Percentiles rank a stretch among this genome's conserved stretches.
phyloP scores from a whole-genome alignment of 352 stramenopile genomes.

The Pythium aquatile region DNA sequence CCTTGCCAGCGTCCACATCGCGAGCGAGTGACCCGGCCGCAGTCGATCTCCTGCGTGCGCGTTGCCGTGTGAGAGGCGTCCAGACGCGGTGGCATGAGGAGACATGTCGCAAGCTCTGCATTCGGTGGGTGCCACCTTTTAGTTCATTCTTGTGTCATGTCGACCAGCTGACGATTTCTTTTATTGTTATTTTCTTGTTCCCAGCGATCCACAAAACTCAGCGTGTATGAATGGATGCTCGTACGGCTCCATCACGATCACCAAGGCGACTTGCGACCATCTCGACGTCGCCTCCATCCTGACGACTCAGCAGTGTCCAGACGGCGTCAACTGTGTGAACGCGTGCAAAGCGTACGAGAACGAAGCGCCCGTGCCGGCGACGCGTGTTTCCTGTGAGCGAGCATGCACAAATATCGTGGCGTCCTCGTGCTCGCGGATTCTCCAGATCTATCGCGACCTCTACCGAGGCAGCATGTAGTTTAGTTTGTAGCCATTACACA shows the following conservation, averaged over 20 bases:
- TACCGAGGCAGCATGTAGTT: slow-evolving; percentile 32
- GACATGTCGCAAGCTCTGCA: slow-evolving; percentile 62
- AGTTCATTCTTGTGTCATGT: background rate
- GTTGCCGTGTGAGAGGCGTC: slow-evolving; percentile 59
- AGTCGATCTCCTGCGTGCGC: slow-evolving; percentile 45
- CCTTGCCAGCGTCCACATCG: background rate
- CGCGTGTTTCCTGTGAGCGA: slow-evolving; percentile 50
- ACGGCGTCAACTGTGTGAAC: slow-evolving; percentile 56
- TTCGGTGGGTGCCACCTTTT: slow-evolving; percentile 29
- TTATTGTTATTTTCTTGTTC: background rate
- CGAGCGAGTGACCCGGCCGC: slow-evolving; percentile 26
- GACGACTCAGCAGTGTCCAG: slow-evolving; percentile 39
- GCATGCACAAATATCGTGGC: slow-evolving; percentile 59
- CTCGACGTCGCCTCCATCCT: slow-evolving; percentile 30
- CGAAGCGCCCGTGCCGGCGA: slow-evolving; percentile 42
- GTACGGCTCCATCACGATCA: slow-evolving; percentile 68
- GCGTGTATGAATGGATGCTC: slow-evolving; percentile 79
- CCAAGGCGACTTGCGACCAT: slow-evolving; percentile 65
- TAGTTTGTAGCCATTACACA: slow-evolving; percentile 22
- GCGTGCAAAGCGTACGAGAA: slow-evolving; percentile 64
- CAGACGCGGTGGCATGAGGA: slow-evolving; percentile 74
- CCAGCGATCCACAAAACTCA: slow-evolving; percentile 54
- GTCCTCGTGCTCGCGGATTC: slow-evolving; percentile 58
- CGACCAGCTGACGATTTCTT: background rate
- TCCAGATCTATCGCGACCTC: slow-evolving; percentile 67